These are phyloP conservation scores for Cladosporium sp. DNA, from an alignment of 2,329 filamentous ascomycete genomes.

Conservation along the genomic window DNA sequence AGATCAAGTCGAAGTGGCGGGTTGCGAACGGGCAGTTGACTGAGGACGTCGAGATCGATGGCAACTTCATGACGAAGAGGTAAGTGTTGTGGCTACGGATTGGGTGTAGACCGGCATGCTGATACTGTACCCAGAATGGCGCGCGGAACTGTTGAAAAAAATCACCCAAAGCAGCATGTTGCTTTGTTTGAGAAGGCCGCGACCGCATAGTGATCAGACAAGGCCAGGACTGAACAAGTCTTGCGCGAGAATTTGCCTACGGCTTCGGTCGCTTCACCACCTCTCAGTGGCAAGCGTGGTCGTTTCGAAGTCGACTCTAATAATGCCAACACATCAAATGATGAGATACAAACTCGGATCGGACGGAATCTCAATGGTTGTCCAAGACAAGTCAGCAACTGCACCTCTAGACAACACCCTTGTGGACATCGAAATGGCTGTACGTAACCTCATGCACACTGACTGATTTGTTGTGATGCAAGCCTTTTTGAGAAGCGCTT, in stretches of 20 bases:
- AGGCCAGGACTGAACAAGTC: not conserved
- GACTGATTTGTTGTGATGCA: too few species aligned
- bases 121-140: conserved; percentile 30
- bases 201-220: not conserved
- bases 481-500: too few species aligned
- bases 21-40: conserved; percentile 34
- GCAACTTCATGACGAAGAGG: conserved; percentile 45
- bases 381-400: not conserved
- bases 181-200: conserved; percentile 35
- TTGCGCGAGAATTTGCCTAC: not conserved
- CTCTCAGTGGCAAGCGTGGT: not conserved
- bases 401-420: not conserved
- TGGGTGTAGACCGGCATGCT: not conserved
- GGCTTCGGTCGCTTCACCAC: not conserved
- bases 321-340: too few species aligned
- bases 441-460: not conserved
- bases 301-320: not conserved
- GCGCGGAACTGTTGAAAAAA: conserved; percentile 43
- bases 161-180: conserved; percentile 40
- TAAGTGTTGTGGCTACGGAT: not conserved
- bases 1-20: conserved; percentile 42
- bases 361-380: not conserved
- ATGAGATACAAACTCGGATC: too few species aligned
- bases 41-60: conserved; percentile 44
- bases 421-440: not conserved